These are phyloP conservation scores for Loxodes magnus DNA, from an alignment of 73 alveolate species.

Conservation along the genomic window DNA sequence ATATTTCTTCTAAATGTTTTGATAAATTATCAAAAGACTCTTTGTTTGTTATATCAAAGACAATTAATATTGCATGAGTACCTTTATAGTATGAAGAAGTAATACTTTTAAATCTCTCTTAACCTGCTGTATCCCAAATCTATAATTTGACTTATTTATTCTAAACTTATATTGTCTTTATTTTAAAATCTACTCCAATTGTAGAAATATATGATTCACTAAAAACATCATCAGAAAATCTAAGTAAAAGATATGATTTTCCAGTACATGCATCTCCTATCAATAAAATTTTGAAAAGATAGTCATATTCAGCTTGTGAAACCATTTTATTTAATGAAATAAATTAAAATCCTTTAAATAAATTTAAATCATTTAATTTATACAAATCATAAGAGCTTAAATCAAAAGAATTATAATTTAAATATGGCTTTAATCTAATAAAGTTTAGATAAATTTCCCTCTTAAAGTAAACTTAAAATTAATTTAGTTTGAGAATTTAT, in stretches of 20 bases:
- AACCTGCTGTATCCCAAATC: constrained; percentile 42
- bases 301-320: too few relatives aligned
- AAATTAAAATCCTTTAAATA: too few relatives aligned
- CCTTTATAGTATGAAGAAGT: constrained; percentile 43
- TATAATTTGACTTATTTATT: constrained; percentile 39
- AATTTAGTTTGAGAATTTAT: too few relatives aligned
- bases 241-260: constrained; percentile 55
- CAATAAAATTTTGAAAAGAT: constrained; percentile 63
- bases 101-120: constrained; percentile 60
- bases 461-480: too few relatives aligned
- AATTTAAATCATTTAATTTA: too few relatives aligned
- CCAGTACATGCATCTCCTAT: constrained; percentile 84
- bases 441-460: too few relatives aligned
- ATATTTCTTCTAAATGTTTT: background rate
- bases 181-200: constrained; percentile 79
- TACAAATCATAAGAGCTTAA: too few relatives aligned
- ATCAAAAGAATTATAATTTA: too few relatives aligned
- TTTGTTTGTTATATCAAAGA: constrained; percentile 19
- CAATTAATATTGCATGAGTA: constrained; percentile 28
- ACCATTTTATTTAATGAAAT: too few relatives aligned
- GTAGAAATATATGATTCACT: constrained; percentile 70
- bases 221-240: constrained; percentile 80
- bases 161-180: constrained; percentile 21
- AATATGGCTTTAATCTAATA: too few relatives aligned
- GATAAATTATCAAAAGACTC: background rate